phyloP scores from a whole-genome alignment of 768 basidiomycete species.

The Nidularia pulvinata region DNA sequence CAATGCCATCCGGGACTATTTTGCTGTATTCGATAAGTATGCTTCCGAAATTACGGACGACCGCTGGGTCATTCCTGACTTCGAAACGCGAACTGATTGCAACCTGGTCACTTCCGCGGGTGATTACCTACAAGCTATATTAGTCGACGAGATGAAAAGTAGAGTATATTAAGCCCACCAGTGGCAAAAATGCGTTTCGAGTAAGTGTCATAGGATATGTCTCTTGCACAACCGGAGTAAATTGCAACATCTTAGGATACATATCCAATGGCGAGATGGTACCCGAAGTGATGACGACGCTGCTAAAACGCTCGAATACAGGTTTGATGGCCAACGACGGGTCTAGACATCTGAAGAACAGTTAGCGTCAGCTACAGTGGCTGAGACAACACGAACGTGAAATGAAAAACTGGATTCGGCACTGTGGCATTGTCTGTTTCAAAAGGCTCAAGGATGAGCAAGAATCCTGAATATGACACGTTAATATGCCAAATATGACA shows the following conservation, averaged over 20 bases:
- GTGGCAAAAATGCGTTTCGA: constrained; percentile 92
- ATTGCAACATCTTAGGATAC: constrained; percentile 99
- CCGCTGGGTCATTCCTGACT: constrained; percentile 98
- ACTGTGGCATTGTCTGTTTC: constrained; percentile 99
- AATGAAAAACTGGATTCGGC: constrained; percentile 98
- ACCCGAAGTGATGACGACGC: constrained; percentile 98
- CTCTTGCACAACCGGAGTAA: constrained; percentile 95
- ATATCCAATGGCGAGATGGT: constrained; percentile 99
- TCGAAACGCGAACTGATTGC: constrained; percentile 98
- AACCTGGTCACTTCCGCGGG: constrained; percentile 97
- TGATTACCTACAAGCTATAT: constrained; percentile 72
- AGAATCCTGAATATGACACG: constrained; percentile 61
- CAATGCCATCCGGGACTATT: constrained; percentile 97
- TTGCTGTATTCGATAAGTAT: constrained; percentile 98
- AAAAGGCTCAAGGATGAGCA: constrained; percentile 96
- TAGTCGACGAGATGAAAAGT: constrained; percentile 4
- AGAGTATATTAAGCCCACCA: constrained; percentile 49
- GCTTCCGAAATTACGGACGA: constrained; percentile 98
- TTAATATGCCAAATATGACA: neutral
- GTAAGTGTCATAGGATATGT: constrained; percentile 98
- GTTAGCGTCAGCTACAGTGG: constrained; percentile 3
- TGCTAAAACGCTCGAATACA: constrained; percentile 97
- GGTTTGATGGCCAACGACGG: constrained; percentile 98
- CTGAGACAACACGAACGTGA: constrained; percentile 60
- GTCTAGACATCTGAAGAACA: constrained; percentile 79